These are phyloP conservation scores for Mycena sp. DNA, from an alignment of 1,284 basidiomycete genomes.

Conservation along the genomic window DNA sequence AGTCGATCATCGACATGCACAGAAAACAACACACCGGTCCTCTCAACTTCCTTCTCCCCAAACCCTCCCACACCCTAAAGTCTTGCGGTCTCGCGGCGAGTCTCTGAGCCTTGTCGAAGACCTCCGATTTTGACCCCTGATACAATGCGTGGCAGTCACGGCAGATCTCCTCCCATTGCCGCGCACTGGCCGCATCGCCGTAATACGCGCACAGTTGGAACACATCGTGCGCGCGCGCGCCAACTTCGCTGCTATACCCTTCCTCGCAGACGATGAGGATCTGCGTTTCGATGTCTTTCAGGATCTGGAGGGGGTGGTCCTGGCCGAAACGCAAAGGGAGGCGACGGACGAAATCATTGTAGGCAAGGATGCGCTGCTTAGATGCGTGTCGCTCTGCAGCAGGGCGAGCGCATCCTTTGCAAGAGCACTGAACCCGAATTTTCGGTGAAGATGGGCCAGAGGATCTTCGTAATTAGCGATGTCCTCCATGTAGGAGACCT, in stretches of 20 bases:
- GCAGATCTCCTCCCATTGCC: background rate
- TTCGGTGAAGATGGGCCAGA: background rate
- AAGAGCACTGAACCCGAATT: background rate
- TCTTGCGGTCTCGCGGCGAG: background rate
- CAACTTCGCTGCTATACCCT: background rate
- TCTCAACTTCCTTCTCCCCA: constrained; percentile 8
- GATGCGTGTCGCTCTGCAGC: background rate
- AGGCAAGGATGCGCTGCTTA: background rate
- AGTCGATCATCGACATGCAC: background rate
- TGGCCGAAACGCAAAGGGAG: background rate
- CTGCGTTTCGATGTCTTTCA: background rate
- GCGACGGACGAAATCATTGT: background rate
- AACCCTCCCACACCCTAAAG: background rate
- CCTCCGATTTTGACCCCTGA: background rate
- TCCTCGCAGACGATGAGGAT: background rate
- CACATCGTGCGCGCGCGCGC: background rate
- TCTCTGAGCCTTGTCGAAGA: background rate
- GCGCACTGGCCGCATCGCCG: background rate
- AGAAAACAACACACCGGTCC: constrained; percentile 3
- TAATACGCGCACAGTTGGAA: background rate
- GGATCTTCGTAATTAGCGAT: background rate
- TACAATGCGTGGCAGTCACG: background rate
- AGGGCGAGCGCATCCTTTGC: background rate
- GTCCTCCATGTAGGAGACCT: background rate
- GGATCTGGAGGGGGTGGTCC: background rate